A percentile compares a stretch with the other conserved stretches of the same genome.
These are phyloP conservation scores for Chamaenerion angustifolium DNA, from an alignment of 345 rosid genomes.

Conservation along the genomic window DNA sequence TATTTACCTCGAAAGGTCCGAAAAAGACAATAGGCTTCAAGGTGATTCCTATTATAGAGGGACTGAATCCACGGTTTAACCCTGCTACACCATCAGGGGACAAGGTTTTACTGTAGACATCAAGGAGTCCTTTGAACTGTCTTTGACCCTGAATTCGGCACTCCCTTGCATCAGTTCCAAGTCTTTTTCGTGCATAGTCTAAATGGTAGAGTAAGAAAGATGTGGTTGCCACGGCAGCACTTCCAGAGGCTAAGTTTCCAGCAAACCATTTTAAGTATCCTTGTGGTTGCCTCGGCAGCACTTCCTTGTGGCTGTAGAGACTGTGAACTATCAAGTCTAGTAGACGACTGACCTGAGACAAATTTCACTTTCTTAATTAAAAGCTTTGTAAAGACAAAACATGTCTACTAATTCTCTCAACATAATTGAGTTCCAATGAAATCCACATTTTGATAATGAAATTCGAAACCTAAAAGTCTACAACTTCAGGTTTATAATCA, in stretches of 20 bases:
- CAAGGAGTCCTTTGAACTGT: constrained; percentile 68
- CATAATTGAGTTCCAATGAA: too few species aligned
- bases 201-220: constrained; percentile 75
- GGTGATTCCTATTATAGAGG: constrained; percentile 82
- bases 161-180: constrained; percentile 72
- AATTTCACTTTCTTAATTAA: too few species aligned
- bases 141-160: constrained; percentile 37
- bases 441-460: too few species aligned
- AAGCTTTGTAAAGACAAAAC: too few species aligned
- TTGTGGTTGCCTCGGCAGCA: too few species aligned
- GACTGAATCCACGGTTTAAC: constrained; percentile 77
- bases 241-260: constrained; percentile 83
- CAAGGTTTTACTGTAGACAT: constrained; percentile 68
- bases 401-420: too few species aligned
- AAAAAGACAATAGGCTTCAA: constrained; percentile 6
- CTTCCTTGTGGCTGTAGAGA: too few species aligned
- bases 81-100: constrained; percentile 61
- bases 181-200: constrained; percentile 77
- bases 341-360: too few species aligned
- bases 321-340: too few species aligned
- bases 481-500: too few species aligned
- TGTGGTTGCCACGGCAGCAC: constrained; percentile 95
- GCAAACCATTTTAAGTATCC: constrained; percentile 77
- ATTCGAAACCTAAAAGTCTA: too few species aligned
- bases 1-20: too few species aligned